Base-by-base conservation (phyloP, 768 basidiomycete species). In the Inosperma sp. region DNA sequence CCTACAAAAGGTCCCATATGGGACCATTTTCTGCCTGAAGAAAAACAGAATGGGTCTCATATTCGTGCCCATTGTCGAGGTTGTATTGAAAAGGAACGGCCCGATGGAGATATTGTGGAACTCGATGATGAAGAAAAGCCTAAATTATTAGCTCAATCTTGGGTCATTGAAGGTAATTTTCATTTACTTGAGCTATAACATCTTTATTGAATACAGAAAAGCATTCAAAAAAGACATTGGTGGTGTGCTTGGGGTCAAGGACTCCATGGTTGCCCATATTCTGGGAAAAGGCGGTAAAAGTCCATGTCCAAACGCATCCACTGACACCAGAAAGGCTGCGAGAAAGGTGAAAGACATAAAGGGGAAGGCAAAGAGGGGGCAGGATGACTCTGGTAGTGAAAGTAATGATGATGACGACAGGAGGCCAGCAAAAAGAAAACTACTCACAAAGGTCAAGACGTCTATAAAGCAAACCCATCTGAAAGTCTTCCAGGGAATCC, bases 251-350 rank as follows among this genome's bases (percentile, higher is more conserved):
- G 56, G 62, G 25, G 62, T 57, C 23, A 63, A 62, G 46, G 44
- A 52, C 6, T 48, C 60, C 0, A 66, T 66, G 65, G 49, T 63
- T 34, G 59, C 59, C 8, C 65, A 65, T 34, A 45, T 64, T 10
- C 44, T 63, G 5, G 62, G 60, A 1, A 56, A 55, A 22, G 25
- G 49, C 21, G 35, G 53, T 6, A 37, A 21, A n/a, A 59, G 43
- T 14, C 46, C 51, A 25, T 65, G 64, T 41, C 62, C 41, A 13
- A 48, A 58, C 42, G 53, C 57, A 39, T 61, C 59, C 10, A 21
- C 14, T 10, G 27, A 36, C n/a, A 59, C 58, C 7, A 29, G 33
- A 12, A 58, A 56, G 23, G 33, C 25, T 3, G 60, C 58, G 14
- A 58, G 27, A 47, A 39, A 17, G 43, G 8, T 29, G n/a, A 56